These are phyloP conservation scores for Nannizziopsis barbatae DNA, from an alignment of 2,329 filamentous ascomycete genomes.

Conservation along the genomic window DNA sequence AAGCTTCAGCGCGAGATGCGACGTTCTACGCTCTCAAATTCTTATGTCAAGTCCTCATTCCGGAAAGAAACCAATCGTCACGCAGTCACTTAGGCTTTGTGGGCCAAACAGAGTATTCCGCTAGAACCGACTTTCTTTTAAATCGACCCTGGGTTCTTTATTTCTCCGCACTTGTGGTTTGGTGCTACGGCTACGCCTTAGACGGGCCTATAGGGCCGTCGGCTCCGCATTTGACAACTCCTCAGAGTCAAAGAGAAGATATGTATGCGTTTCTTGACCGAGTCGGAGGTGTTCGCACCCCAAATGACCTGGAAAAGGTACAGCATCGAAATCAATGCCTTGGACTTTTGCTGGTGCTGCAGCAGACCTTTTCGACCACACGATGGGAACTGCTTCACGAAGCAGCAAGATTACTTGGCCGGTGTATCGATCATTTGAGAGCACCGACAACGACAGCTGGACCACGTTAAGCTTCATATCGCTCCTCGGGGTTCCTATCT, in stretches of 20 bases:
- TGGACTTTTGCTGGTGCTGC: conserved; percentile 68
- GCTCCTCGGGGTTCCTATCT: too few species aligned
- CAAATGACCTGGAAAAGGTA: conserved; percentile 64
- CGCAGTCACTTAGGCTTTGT: conserved; percentile 17
- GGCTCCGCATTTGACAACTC: conserved; percentile 42
- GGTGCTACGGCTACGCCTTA: conserved; percentile 85
- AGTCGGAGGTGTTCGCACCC: conserved; percentile 59
- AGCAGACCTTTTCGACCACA: conserved; percentile 68
- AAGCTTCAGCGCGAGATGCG: conserved; percentile 76
- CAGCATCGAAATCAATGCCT: conserved; percentile 72
- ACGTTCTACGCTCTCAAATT: conserved; percentile 89
- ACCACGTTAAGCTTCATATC: background rate
- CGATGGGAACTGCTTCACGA: conserved; percentile 89
- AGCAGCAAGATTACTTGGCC: conserved; percentile 65
- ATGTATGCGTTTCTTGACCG: conserved; percentile 69
- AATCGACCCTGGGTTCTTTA: conserved; percentile 95
- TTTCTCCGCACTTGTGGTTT: conserved; percentile 82
- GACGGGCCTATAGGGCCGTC: conserved; percentile 58
- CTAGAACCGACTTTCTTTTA: conserved; percentile 76
- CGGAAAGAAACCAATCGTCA: conserved; percentile 30
- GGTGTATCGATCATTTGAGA: conserved; percentile 58
- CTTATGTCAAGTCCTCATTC: conserved; percentile 68
- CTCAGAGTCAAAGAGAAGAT: conserved; percentile 57
- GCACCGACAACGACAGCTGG: conserved; percentile 2
- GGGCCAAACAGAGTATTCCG: conserved; percentile 53